These are phyloP conservation scores for Yamadazyma buinensis DNA, from an alignment of 1,139 yeast genomes.

Conservation along the genomic window DNA sequence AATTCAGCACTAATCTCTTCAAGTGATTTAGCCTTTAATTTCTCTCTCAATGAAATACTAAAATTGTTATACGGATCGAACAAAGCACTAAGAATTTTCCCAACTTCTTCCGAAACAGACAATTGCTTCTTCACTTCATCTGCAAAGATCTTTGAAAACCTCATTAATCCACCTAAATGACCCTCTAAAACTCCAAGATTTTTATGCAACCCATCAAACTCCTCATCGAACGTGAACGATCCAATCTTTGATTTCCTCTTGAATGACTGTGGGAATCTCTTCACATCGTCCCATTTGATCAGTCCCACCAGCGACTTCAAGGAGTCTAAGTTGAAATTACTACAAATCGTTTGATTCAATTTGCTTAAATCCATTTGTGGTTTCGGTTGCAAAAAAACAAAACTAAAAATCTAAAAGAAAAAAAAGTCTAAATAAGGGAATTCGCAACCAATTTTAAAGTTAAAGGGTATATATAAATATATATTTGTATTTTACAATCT, in stretches of 20 bases:
- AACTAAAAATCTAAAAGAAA: too few species aligned
- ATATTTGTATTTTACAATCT: conserved; percentile 1
- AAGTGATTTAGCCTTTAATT: conserved; percentile 8
- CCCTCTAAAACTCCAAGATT: conserved; percentile 10
- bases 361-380: neutral
- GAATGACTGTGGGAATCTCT: conserved; percentile 28
- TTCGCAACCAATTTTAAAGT: too few species aligned
- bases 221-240: conserved; percentile 34
- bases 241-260: conserved; percentile 29
- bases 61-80: conserved; percentile 26
- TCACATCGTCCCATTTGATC: conserved; percentile 25
- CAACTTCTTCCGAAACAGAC: conserved; percentile 16
- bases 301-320: neutral
- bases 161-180: conserved; percentile 17
- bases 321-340: neutral
- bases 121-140: conserved; percentile 13
- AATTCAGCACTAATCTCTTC: conserved; percentile 5
- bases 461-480: too few species aligned
- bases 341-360: neutral
- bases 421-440: too few species aligned
- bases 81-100: conserved; percentile 17
- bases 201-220: conserved; percentile 26
- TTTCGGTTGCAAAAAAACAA: conserved; percentile 2
- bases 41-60: conserved; percentile 6
- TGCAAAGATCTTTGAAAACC: conserved; percentile 15